phyloP scores from a whole-genome alignment of 306 rosid species.

The Potentilla sterilis region DNA sequence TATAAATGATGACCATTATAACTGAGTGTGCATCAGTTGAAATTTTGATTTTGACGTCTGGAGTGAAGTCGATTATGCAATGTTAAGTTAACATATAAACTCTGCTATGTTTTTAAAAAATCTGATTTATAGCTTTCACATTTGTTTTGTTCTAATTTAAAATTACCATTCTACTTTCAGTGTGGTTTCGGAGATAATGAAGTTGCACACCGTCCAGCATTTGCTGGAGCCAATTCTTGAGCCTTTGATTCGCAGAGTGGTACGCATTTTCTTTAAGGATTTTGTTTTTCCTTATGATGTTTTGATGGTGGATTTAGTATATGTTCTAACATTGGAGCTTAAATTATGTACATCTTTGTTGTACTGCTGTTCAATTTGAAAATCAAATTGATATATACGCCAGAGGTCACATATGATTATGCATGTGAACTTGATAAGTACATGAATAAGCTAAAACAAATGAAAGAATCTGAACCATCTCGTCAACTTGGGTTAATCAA shows the following conservation, averaged over 20 bases:
- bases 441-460: slow-evolving; percentile 9
- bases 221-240: slow-evolving; percentile 72
- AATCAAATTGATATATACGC: slow-evolving; percentile 8
- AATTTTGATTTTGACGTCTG: neutral
- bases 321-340: slow-evolving; percentile 2
- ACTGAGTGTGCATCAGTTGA: neutral
- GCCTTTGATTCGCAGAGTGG: slow-evolving; percentile 91
- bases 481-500: neutral
- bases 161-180: slow-evolving; percentile 36
- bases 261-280: slow-evolving; percentile 30
- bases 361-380: slow-evolving; percentile 17
- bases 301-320: neutral
- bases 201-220: slow-evolving; percentile 52
- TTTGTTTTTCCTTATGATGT: neutral
- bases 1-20: neutral
- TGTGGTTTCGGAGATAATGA: slow-evolving; percentile 71
- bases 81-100: neutral
- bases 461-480: slow-evolving; percentile 15
- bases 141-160: slow-evolving; percentile 25
- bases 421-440: slow-evolving; percentile 13
- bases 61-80: neutral
- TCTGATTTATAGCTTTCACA: neutral
- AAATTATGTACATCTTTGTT: slow-evolving; percentile 5
- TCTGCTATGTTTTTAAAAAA: neutral
- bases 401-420: neutral